Base-by-base conservation (phyloP, 495 filamentous ascomycete species). In the Xylaria intraflava region DNA sequence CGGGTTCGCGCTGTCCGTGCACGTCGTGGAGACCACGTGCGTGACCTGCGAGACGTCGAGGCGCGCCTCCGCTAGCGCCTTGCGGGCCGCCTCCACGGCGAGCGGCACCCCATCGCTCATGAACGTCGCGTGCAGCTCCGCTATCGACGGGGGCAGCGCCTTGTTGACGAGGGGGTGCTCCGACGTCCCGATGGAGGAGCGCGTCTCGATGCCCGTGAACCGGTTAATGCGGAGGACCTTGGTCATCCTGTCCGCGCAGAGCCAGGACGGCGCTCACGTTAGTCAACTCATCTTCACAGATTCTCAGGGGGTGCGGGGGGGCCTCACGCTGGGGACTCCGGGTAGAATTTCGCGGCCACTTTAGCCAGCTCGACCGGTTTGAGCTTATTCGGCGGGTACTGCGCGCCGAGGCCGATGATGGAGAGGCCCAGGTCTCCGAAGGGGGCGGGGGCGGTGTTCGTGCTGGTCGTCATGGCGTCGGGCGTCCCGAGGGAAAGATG, bases 1-100 rank as follows among this genome's bases (percentile, higher is more conserved):
- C 7, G 83, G 83, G 62, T 83, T 85, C 22, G 82, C 83, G n/a
- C 77, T 78, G 59, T 84, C 78, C 26, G 83, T 87, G 50, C 80
- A 83, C 19, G 83, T 86, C 0, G 83, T 84, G 16, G 80, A 80
- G 11, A 86, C 79, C 46, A 83, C 72, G 60, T 86, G 84, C 20
- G 83, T 87, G 49, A 86, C 78, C 9, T 83, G 70, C 1, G 58
- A 55, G 1, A 72, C 54, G 24, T 67, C 67, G 9, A 79, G 65
- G 14, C 70, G 67, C 33, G 78, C 75, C 65, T 83, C 82, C 42
- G 58, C 45, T n/a, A 87, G 67, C 0, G 83, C 83, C 60, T 84
- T 84, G 23, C 70, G 66, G 31, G 79, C 72, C 27, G 83, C 83
- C 20, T 67, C 69, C 22, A 80, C 69, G 5, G 83, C 78, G 6